Base-by-base conservation (phyloP, 2,329 filamentous ascomycete genomes). In the Lecanicillium sp. region DNA sequence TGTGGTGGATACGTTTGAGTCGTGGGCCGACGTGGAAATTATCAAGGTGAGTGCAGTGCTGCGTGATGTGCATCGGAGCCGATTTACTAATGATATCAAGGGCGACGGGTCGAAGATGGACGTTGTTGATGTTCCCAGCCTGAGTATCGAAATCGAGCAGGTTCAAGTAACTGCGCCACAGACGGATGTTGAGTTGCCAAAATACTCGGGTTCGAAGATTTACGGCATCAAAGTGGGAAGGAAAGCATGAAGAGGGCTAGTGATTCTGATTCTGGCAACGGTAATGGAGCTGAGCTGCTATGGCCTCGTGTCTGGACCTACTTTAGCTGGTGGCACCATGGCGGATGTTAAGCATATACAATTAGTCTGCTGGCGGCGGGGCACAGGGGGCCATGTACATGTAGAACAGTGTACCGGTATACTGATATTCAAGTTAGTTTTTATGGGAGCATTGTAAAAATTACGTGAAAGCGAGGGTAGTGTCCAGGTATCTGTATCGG, bases 21-120 rank as follows among this genome's bases (percentile, higher is more conserved):
- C 38, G 4, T 36, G 30, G 24, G 14, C 70, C 8, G 52, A 62
- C 41, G 55, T 68, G 15, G 57, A 63, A 45, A 63, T 70, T 37
- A 50, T 57, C 44, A 65, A 64, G 53, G 64, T 66, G 10, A 35
- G 41, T 6, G 7, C 14, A 20, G 20, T 38, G 6, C 15, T 21
- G 9, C 5, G 5, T 21, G 7, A 4, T 38, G 26, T n/a, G 17
- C 11, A 10, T 37, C 37, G n/a, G n/a, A 5, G n/a, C n/a, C n/a
- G n/a, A n/a, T n/a, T n/a, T 11, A 15, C 20, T 30, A 44, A 44
- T 14, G 21, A 38, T 38, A 9, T 24, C 5, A 14, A 39, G 48
- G 20, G n/a, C 24, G 40, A 44, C 32, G 42, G 52, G 33, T 43
- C 35, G 12, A 23, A 12, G 23, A 24, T 38, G 6, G 10, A 26